Evolutionary conservation across 441 rosid species (phyloP), one percentile per base, ranked within the genome.

Genomic region (Erodium texanum): DNA sequence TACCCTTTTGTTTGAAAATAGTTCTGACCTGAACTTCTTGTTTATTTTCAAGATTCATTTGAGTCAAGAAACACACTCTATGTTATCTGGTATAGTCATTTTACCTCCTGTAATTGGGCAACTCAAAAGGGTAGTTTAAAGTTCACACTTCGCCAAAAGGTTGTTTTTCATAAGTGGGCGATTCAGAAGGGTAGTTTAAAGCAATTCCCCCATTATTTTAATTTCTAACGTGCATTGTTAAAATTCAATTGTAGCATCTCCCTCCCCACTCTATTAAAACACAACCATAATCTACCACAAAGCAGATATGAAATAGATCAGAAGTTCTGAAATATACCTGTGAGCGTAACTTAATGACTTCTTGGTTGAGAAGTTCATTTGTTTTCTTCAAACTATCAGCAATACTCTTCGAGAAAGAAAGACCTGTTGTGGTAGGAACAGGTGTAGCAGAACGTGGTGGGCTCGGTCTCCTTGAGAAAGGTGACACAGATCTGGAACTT

Each of bases 361-460:
- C 99, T 69, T 92, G 96, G 78, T 89, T 95, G 79, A 95, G 72
- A 78, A 92, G 87, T 68, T 89, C 97, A 77, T 92, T 95, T 50
- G 96, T 92, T 80, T 92, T 95, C 89, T 89, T 95, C 85, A 92
- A 80, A 79, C 98, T 86, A 79, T 90, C 96, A 10, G 87, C 71
- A 65, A 89, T 77, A 76, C 87, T 90, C 76, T 87, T 89, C 9
- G 97, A 90, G 64, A 92, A 92, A 16, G 84, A 85, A 71, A 95
- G 89, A 62, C 98, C 97, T 7, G 87, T 78, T 10, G 87, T 82
- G 7, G 92, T 88, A 67, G 97, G 97, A 73, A 95, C 84, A 56
- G 98, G 98, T 32, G 99, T 95, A 19, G 91, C 92, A 67, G 93
- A 95, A 67, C 97, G 94, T 62, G 98, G 97, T 27, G 99, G 98